Evolutionary conservation across 192 early-diverging fungal genomes (phyloP), one percentile per base, ranked within the genome.

Genomic region (Gryganskiella cystojenkinii): DNA sequence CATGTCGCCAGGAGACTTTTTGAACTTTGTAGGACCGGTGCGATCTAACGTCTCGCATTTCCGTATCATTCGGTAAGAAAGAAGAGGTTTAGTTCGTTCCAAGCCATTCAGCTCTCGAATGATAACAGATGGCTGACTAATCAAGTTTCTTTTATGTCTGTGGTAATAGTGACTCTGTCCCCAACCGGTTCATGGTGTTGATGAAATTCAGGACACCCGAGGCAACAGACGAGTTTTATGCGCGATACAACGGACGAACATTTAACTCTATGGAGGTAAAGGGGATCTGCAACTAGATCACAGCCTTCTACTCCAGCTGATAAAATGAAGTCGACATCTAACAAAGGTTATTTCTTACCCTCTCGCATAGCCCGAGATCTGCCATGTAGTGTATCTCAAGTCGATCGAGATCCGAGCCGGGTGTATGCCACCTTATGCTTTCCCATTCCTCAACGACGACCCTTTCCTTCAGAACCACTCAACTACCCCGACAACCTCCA

Each of bases 121-220:
- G 34, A 24, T n/a, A 34, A 55, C 0, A 5, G 14, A 14, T 22
- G 56, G 22, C 35, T 22, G 24, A 22, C 28, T 22, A 42, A 43
- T 40, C 22, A 20, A 35, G 28, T 22, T 24, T 62, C 33, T 34
- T 30, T n/a, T 20, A 27, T 22, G 7, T 28, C 28, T 54, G 50
- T 82, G 11, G 61, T 73, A 22, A 33, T 69, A 87, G 94, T 34
- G 96, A 99, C 81, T 70, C 84, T 55, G 83, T 90, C 2, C 94
- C 94, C 17, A 96, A 94, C 71, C 90, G 93, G 52, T 96, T 94
- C 71, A 91, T 97, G 86, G 92, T 96, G 1, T 62, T 98, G 14
- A 80, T 98, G 70, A 86, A 92, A 79, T 95, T 99, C 81, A 75
- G 91, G 46, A 71, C 84, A 44, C 50, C 56, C 2, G 64, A 82